Base-by-base conservation (phyloP, 2,329 filamentous ascomycete genomes). In the Penicillium sp. region DNA sequence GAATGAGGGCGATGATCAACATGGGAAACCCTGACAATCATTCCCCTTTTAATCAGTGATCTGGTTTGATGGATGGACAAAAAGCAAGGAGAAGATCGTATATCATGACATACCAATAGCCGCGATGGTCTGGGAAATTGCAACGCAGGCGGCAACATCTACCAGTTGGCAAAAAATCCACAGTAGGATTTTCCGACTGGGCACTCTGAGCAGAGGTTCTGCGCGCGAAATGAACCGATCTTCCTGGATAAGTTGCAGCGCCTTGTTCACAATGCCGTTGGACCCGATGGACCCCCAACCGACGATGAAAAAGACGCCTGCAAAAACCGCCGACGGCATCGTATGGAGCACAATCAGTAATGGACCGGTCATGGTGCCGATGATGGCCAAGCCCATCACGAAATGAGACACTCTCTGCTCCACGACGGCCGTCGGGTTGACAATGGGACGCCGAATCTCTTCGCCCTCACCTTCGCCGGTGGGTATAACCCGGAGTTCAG, bases 301-400 rank as follows among this genome's bases (percentile, higher is more conserved):
- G 84, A 90, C 89, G 64, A 87, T 80, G 69, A 90, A 88, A 73
- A 90, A 90, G 27, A 90, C 76, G 0, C 86, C 86, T 0, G 85
- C 86, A 28, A 90, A 78, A 0, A 89, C 84, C 47, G 82, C 85
- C 59, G 88, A 83, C 0, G 86, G 86, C 56, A 90, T 86, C 3
- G 87, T 79, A 59, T 88, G 83, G 9, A 90, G 72, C 8, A 88
- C 84, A 11, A 81, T 69, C 1, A 90, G 77, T 3, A 90, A 70
- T 0, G 86, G 86, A 0, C 82, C 82, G 0, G 82, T 80, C 84
- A 90, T 90, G 48, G 86, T 88, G 38, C 84, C 84, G 9, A 90
- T 77, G 0, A 85, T 88, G 1, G 88, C 75, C 0, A 90, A 76
- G 4, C 86, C 86, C 69, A 89, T 86, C 0, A 82, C 80, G 8